phyloP scores from a whole-genome alignment of 495 filamentous ascomycete genomes.

The Thermothielavioides terrestris region DNA sequence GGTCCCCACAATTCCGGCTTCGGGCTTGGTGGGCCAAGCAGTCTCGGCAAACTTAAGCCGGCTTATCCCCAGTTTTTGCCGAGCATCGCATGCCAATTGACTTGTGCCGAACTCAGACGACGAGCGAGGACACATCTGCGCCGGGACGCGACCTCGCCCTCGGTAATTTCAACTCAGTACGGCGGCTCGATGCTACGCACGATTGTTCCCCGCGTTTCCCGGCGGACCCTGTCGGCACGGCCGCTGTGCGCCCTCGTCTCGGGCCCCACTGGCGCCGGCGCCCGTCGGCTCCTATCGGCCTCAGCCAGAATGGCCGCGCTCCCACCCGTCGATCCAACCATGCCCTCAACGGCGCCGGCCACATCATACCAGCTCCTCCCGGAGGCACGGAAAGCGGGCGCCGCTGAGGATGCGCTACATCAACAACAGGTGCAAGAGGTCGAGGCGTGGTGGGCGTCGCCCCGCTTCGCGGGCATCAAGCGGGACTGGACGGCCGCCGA shows the following conservation, averaged over 20 bases:
- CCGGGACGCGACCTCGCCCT: background rate
- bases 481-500: slow-evolving; percentile 84
- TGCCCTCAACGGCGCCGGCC: slow-evolving; percentile 50
- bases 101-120: background rate
- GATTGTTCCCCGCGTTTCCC: slow-evolving; percentile 16
- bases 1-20: slow-evolving; percentile 15
- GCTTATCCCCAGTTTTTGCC: background rate
- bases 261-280: background rate
- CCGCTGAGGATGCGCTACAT: slow-evolving; percentile 73
- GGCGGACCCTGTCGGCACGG: slow-evolving; percentile 14
- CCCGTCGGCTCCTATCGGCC: slow-evolving; percentile 19
- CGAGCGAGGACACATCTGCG: background rate
- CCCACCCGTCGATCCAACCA: slow-evolving; percentile 26
- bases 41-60: background rate
- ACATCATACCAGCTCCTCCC: slow-evolving; percentile 77
- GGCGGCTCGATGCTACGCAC: slow-evolving; percentile 23
- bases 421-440: slow-evolving; percentile 73
- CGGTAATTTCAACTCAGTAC: background rate
- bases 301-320: slow-evolving; percentile 24
- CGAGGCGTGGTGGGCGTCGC: slow-evolving; percentile 75
- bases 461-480: slow-evolving; percentile 80
- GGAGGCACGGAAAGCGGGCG: slow-evolving; percentile 60
- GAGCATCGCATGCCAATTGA: background rate
- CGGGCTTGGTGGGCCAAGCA: slow-evolving; percentile 14
- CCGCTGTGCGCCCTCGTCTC: slow-evolving; percentile 13